Evolutionary conservation across 2,329 filamentous ascomycete species (phyloP), one percentile per base, ranked within the genome.

Genomic region (Penicillium sp.): DNA sequence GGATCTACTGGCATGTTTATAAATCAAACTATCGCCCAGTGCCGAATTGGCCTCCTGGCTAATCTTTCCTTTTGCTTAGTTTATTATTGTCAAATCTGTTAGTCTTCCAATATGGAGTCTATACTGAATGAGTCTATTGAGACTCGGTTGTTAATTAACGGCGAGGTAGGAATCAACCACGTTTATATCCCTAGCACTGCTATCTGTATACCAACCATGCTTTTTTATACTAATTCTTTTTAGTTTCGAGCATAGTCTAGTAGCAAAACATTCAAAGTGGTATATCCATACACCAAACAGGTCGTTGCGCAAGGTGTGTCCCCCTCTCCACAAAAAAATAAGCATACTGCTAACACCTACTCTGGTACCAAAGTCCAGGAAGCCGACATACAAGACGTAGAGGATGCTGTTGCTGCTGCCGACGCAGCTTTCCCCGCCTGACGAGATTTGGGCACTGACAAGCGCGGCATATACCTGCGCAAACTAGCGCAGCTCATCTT

Each of bases 371-470:
- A 53, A 74, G 71, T 75, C 43, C 63, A 67, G 29, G 71, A 74
- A 64, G 73, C 73, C 29, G 62, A 60, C 23, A 63, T 59, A 50
- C 43, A 70, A 50, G 74, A 77, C 45, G 70, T 71, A 19, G 66
- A 77, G 53, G 64, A 67, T 25, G 75, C 75, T 10, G 74, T 77
- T 23, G 66, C 67, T 23, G 73, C 72, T n/a, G 74, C 74, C 45
- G 68, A 72, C 50, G 68, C 68, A 15, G 74, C 75, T 4, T 75
- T 75, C 54, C 72, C 73, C 31, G 62, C 71, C 29, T 78, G 74
- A 74, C 67, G 69, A 17, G 71, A 74, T 12, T 66, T 76, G n/a
- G 69, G 70, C 3, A 68, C 73, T 7, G 59, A 65, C 27, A 59
- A 70, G 37, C 66, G 75, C 13, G 71, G 70, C 6, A 60, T 27